Base-by-base conservation (phyloP, 192 early-diverging fungal genomes). In the Rhizoclosmatium sp. region DNA sequence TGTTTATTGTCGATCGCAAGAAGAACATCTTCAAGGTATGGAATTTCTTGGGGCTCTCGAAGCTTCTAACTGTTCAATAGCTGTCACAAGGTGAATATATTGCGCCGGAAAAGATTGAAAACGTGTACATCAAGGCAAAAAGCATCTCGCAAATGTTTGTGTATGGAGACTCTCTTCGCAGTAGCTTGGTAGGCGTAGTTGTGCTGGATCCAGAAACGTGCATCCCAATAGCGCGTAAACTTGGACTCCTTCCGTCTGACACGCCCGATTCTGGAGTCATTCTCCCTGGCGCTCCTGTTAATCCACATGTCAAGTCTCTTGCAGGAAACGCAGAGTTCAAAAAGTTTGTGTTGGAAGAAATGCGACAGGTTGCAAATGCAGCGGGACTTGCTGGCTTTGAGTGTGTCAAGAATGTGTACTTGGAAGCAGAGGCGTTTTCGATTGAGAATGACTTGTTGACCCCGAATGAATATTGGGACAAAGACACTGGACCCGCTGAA, bases 81-180 rank as follows among this genome's bases (percentile, higher is more conserved):
- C 87, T 98, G 54, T 87, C 93, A 47, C 94, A 96, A 80, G 97
- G 97, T 70, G 96, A 97, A 83, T 97, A 96, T 78, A 90, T 99
- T 76, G 95, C 96, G 4, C 95, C 96, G 46, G 97, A 99, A 46
- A 94, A 96, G 82, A 89, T 97, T 46, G 97, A 98, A 81, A 87
- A 88, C 58, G 86, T 93, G 16, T 93, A 93, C 81, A 83, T 82
- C 68, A 92, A 92, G 81, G 89, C 94, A 81, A 80, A 82, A 48
- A 73, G 92, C 31, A 83, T 97, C 9, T 89, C 91, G 49, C 93
- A 96, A 82, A 87, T 92, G 46, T 97, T 93, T 82, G 94, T 98
- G 2, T 91, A 97, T 80, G 97, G 96, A 61, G 93, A 98, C 71
- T 94, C 95, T 16, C 83, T 95, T 69, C 88, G 95, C 82, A 86